Conservation (phyloP, 2,329 filamentous ascomycete species). For the Rhexocercosporidium sp. region DNA sequence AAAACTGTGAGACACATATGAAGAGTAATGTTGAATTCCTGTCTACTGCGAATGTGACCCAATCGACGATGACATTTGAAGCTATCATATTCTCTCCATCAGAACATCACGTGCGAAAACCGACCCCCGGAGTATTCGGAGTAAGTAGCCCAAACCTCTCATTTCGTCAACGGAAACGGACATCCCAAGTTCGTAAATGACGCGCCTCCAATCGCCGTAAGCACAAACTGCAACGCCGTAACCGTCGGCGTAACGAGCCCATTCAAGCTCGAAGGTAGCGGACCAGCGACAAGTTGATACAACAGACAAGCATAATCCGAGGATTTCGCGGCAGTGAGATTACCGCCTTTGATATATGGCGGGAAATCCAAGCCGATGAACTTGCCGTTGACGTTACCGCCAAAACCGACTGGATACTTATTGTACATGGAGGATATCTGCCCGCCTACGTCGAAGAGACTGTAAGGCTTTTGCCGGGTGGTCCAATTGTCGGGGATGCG, state of each 20-base stretch:
- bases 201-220: conserved; percentile 11
- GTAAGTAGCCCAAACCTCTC: too few species aligned
- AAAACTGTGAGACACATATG: too few species aligned
- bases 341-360: conserved; percentile 5
- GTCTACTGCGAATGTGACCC: too few species aligned
- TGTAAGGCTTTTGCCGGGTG: not conserved
- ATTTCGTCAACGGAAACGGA: conserved; percentile 4
- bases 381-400: too few species aligned
- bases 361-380: conserved; percentile 7
- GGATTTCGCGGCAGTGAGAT: not conserved
- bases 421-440: too few species aligned
- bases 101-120: too few species aligned
- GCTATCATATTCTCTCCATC: too few species aligned
- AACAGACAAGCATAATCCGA: conserved; percentile 14
- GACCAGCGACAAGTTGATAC: conserved; percentile 13
- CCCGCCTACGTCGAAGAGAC: too few species aligned
- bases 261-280: conserved; percentile 13
- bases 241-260: conserved; percentile 6
- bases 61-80: too few species aligned
- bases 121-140: too few species aligned
- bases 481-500: conserved; percentile 13
- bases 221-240: conserved; percentile 10
- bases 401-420: too few species aligned
- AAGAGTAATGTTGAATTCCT: too few species aligned
- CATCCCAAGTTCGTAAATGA: not conserved